These are phyloP conservation scores for Neonectria faginata DNA, from an alignment of 2,329 filamentous ascomycete species.

Conservation along the genomic window DNA sequence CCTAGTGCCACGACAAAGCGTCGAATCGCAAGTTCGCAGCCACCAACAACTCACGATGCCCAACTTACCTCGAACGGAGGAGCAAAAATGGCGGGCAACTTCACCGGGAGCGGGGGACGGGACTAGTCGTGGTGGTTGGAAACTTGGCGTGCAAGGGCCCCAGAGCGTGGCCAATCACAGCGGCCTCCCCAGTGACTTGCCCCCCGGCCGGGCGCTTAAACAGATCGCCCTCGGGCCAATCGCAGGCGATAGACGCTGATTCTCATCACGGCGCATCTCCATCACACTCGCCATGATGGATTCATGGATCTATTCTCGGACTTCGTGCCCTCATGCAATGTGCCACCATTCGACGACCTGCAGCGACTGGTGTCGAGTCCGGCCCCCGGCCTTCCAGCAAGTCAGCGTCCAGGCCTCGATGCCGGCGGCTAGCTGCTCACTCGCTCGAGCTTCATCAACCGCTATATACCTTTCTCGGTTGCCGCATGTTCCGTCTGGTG, in stretches of 20 bases:
- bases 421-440: slow-evolving; percentile 54
- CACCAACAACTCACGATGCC: not conserved
- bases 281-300: slow-evolving; percentile 46
- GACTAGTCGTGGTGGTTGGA: slow-evolving; percentile 15
- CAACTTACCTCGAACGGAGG: too few relatives aligned
- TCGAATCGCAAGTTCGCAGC: not conserved
- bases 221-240: slow-evolving; percentile 54
- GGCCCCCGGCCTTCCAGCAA: slow-evolving; percentile 50
- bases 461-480: slow-evolving; percentile 66
- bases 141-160: slow-evolving; percentile 7
- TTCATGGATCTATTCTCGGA: slow-evolving; percentile 53
- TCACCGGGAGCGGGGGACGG: slow-evolving; percentile 13
- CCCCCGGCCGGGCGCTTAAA: slow-evolving; percentile 55
- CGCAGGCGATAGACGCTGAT: slow-evolving; percentile 44
- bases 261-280: slow-evolving; percentile 42
- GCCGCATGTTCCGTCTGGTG: slow-evolving; percentile 56
- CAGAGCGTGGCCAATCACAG: slow-evolving; percentile 38
- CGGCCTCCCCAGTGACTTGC: slow-evolving; percentile 9
- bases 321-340: slow-evolving; percentile 52
- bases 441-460: slow-evolving; percentile 59
- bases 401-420: slow-evolving; percentile 56
- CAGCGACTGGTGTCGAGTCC: slow-evolving; percentile 29
- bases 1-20: slow-evolving; percentile 12
- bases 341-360: slow-evolving; percentile 47
- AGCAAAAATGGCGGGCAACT: slow-evolving; percentile 7